A percentile compares a stretch with the other conserved stretches of the same genome.
These are phyloP conservation scores for Scolecobasidium constrictum DNA, from an alignment of 2,329 filamentous ascomycete genomes.

Conservation along the genomic window DNA sequence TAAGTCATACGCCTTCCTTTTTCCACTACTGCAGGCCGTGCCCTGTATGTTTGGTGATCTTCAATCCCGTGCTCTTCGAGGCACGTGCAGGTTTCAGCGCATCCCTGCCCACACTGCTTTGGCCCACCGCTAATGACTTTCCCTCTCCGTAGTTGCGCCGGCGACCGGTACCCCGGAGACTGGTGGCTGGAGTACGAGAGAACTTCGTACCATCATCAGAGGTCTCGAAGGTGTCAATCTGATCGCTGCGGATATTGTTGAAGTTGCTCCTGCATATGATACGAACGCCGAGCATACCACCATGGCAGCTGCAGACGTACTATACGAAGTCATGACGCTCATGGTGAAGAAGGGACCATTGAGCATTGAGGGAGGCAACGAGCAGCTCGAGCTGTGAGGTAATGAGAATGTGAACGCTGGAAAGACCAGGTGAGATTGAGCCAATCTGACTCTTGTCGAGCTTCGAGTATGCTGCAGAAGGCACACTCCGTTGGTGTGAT, in stretches of 20 bases:
- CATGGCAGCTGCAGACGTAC: constrained; percentile 61
- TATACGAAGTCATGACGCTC: constrained; percentile 71
- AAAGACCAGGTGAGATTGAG: too few relatives aligned
- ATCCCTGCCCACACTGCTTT: background rate
- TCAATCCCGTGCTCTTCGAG: background rate
- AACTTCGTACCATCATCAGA: constrained; percentile 60
- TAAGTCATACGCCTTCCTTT: constrained; percentile 25
- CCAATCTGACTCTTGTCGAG: too few relatives aligned
- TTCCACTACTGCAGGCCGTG: background rate
- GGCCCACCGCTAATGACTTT: background rate
- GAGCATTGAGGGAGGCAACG: constrained; percentile 27
- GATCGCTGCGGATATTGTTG: constrained; percentile 61
- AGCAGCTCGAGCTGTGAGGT: constrained; percentile 8
- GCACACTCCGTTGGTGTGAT: too few relatives aligned
- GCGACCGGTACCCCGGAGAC: constrained; percentile 68
- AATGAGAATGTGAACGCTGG: too few relatives aligned
- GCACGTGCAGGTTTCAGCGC: background rate
- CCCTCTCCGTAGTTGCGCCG: constrained; percentile 46
- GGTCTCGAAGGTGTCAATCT: constrained; percentile 60
- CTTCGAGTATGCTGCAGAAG: too few relatives aligned
- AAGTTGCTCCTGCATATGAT: constrained; percentile 63
- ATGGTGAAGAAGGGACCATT: constrained; percentile 73
- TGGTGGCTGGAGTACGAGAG: constrained; percentile 63
- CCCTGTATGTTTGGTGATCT: too few relatives aligned
- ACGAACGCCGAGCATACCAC: constrained; percentile 63